Evolutionary conservation across 345 rosid genomes (phyloP), one percentile per base, ranked within the genome.

Genomic region (Schrenkiella parvula): DNA sequence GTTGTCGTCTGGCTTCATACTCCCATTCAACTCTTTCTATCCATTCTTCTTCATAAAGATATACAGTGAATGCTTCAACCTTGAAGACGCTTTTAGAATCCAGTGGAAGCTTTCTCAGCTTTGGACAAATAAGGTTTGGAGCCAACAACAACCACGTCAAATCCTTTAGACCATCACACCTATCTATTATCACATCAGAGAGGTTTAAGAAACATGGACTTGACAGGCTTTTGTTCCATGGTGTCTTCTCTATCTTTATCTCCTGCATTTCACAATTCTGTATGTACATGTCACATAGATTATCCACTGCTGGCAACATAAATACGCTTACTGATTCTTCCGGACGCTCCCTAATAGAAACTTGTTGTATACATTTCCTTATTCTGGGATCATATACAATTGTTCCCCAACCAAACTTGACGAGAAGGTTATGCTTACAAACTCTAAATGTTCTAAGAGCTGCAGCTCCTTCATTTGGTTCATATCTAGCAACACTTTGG

Each of bases 161-260:
- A 15, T 62, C 23, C n/a, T 28, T 62, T 3, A 62, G 0, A 13
- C 8, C 31, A 3, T 12, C 3, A 39, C 52, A 42, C 12, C 1
- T 7, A 3, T 0, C 4, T 62, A 62, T 62, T 0, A 0, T 0
- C 22, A 42, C 52, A 3, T 0, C 0, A 22, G 14, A 26, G 41
- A 64, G 68, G 22, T 42, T 46, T 4, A 12, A 17, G 52, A 64
- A 64, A n/a, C n/a, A n/a, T n/a, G n/a, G n/a, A n/a, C n/a, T n/a
- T n/a, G n/a, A n/a, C n/a, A n/a, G n/a, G 54, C 41, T 54, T 6
- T 34, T 35, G 25, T 56, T 17, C 62, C 25, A 29, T 29, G 22
- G 10, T 60, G 9, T 12, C 19, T 32, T 23, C 42, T 42, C 52
- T 44, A 62, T 28, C n/a, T 62, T 42, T 41, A 62, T 62, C 53